Conservation (phyloP, 169 alveolate species). For the Eimeria falciformis region DNA sequence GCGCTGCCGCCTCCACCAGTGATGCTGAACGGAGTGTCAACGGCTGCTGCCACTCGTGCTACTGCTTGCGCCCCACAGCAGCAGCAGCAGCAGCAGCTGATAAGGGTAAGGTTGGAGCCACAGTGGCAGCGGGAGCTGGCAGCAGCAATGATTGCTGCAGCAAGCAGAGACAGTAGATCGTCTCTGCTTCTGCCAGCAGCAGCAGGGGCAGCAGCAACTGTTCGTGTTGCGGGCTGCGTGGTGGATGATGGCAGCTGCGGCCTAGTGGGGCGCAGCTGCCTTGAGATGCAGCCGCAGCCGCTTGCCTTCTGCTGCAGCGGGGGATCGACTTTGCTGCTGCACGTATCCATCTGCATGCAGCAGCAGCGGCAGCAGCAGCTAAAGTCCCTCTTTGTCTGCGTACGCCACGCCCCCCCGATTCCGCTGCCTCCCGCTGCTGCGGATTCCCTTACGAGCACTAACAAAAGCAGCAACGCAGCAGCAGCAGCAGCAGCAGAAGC, state of each 20-base stretch:
- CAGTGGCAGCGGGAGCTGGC: slow-evolving; percentile 12
- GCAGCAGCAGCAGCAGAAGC: slow-evolving; percentile 33
- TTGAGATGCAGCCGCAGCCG: slow-evolving; percentile 52
- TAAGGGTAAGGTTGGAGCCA: background rate
- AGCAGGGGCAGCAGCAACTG: slow-evolving; percentile 43
- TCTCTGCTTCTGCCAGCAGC: slow-evolving; percentile 55
- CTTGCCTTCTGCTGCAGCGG: slow-evolving; percentile 44
- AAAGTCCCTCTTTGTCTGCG: slow-evolving; percentile 40
- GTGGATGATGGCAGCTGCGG: slow-evolving; percentile 61
- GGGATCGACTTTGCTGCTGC: slow-evolving; percentile 15
- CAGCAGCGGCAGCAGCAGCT: slow-evolving; percentile 66
- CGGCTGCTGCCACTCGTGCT: slow-evolving; percentile 2
- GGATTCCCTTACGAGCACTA: background rate
- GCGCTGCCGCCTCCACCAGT: slow-evolving; percentile 48
- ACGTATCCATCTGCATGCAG: slow-evolving; percentile 51
- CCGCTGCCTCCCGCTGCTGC: slow-evolving; percentile 24
- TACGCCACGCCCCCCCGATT: slow-evolving; percentile 15
- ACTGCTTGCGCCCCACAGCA: background rate
- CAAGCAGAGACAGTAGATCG: slow-evolving; percentile 41
- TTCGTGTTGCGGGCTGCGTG: slow-evolving; percentile 40
- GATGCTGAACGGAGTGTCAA: slow-evolving; percentile 2
- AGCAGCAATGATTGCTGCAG: slow-evolving; percentile 62
- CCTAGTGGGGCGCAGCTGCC: slow-evolving; percentile 37
- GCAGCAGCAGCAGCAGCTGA: slow-evolving; percentile 15
- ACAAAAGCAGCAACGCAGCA: slow-evolving; percentile 11